phyloP scores from a whole-genome alignment of 2,329 filamentous ascomycete genomes.

The Arthrobotrys conoides region DNA sequence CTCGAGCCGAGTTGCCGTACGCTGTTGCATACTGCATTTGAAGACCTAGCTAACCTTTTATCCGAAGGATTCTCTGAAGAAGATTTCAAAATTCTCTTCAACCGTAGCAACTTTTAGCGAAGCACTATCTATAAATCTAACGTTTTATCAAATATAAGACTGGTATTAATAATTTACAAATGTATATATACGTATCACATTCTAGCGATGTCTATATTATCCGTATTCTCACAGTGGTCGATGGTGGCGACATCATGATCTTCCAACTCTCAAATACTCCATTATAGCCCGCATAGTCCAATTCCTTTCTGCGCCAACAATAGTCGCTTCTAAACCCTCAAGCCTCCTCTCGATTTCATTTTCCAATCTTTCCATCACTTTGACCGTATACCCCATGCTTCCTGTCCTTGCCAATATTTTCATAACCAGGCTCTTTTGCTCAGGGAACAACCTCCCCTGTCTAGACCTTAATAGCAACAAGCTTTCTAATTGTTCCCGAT shows the following conservation, averaged over 20 bases:
- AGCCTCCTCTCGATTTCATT: constrained; percentile 31
- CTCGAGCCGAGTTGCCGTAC: constrained; percentile 14
- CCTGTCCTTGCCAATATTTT: constrained; percentile 21
- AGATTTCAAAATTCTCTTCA: background rate
- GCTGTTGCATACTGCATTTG: background rate
- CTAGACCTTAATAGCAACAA: constrained; percentile 14
- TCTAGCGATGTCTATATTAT: background rate
- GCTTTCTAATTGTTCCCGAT: constrained; percentile 24
- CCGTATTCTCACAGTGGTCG: background rate
- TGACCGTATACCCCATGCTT: constrained; percentile 30
- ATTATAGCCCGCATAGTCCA: constrained; percentile 36
- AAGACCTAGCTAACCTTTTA: background rate
- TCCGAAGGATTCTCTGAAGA: background rate
- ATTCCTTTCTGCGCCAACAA: constrained; percentile 17
- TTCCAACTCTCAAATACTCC: constrained; percentile 21
- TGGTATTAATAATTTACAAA: too few relatives aligned
- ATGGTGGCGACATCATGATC: background rate
- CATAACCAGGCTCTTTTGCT: constrained; percentile 36
- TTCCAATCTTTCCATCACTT: constrained; percentile 21
- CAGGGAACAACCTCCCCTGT: constrained; percentile 18
- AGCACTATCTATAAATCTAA: too few relatives aligned
- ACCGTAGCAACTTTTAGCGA: background rate
- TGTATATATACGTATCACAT: too few relatives aligned
- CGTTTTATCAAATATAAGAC: too few relatives aligned
- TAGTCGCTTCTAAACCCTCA: constrained; percentile 15